Conservation (phyloP, 1,284 basidiomycete species). For the Neotropicomus parvogracilis region DNA sequence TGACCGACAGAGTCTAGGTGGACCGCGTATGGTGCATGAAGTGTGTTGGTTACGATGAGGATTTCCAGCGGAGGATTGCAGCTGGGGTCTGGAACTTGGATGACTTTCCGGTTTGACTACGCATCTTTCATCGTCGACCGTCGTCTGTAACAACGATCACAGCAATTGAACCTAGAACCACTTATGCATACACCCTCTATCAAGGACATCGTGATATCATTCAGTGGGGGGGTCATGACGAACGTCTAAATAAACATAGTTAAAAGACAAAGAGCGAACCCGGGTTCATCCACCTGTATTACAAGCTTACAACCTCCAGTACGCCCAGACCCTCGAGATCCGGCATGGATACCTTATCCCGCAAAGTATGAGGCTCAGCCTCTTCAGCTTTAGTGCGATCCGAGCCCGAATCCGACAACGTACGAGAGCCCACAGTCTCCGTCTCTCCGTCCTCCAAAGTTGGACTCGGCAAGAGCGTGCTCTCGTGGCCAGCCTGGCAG, state of each 20-base stretch:
- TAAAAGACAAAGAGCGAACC: slow-evolving; percentile 11
- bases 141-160: too few relatives aligned
- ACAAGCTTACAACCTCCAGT: slow-evolving; percentile 18
- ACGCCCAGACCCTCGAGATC: slow-evolving; percentile 29
- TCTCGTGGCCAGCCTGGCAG: slow-evolving; percentile 7
- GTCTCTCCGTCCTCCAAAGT: slow-evolving; percentile 19
- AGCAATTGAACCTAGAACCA: not conserved
- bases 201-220: not conserved
- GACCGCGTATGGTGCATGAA: slow-evolving; percentile 8
- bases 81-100: not conserved
- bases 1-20: not conserved
- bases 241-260: slow-evolving; percentile 27
- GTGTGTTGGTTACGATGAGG: slow-evolving; percentile 16
- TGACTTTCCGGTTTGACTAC: not conserved
- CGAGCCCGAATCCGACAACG: slow-evolving; percentile 27
- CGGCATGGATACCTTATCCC: slow-evolving; percentile 26
- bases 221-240: slow-evolving; percentile 5
- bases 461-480: slow-evolving; percentile 1
- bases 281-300: slow-evolving; percentile 4
- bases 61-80: slow-evolving; percentile 13
- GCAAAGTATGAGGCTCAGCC: slow-evolving; percentile 24
- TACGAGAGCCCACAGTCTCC: slow-evolving; percentile 24
- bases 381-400: slow-evolving; percentile 27
- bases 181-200: not conserved
- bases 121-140: not conserved